These are phyloP conservation scores for Candida odintsovae DNA, from an alignment of 805 yeast genomes.

Conservation along the genomic window DNA sequence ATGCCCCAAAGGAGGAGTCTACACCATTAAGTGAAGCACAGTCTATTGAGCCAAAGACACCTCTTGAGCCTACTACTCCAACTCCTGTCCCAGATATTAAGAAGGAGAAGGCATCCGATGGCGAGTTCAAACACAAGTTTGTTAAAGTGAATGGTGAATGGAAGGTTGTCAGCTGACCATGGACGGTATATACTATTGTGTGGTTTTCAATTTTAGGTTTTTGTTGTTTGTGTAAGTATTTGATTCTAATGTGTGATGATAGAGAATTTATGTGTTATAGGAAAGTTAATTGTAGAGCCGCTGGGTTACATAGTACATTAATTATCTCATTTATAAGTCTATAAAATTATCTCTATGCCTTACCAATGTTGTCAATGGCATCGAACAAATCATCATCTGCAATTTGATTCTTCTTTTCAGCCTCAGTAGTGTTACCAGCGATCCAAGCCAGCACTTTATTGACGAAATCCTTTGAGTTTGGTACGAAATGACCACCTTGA, in stretches of 20 bases:
- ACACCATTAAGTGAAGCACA: background rate
- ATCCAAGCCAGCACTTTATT: slow-evolving; percentile 31
- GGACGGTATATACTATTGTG: background rate
- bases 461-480: slow-evolving; percentile 58
- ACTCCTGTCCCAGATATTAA: slow-evolving; percentile 2
- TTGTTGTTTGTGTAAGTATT: background rate
- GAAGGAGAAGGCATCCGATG: background rate
- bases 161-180: background rate
- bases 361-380: slow-evolving; percentile 36
- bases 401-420: slow-evolving; percentile 3
- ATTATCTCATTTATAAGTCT: background rate
- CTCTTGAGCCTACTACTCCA: slow-evolving; percentile 5
- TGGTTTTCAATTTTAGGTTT: too few species aligned
- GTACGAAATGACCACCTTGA: slow-evolving; percentile 96
- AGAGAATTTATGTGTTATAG: background rate
- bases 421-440: slow-evolving; percentile 3
- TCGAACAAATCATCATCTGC: slow-evolving; percentile 31
- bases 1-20: background rate
- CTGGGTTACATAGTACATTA: too few species aligned
- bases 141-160: slow-evolving; percentile 14
- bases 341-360: slow-evolving; percentile 16
- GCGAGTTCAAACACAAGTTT: slow-evolving; percentile 13
- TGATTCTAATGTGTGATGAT: background rate
- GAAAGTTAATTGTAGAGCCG: too few species aligned
- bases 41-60: slow-evolving; percentile 1